These are phyloP conservation scores for Mycena maculata DNA, from an alignment of 768 basidiomycete species.

Conservation along the genomic window DNA sequence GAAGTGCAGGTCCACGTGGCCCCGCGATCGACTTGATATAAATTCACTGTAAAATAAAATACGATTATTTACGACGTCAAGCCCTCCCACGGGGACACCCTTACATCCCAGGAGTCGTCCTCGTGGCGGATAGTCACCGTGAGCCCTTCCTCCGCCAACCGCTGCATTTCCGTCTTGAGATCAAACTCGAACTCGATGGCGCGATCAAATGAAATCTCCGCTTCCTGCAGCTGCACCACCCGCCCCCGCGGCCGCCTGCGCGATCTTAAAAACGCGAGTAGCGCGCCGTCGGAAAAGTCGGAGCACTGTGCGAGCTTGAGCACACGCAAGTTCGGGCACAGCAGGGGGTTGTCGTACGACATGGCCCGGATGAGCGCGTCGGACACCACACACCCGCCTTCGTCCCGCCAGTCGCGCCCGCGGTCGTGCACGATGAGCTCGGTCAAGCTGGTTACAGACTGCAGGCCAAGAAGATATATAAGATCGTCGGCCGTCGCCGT, in stretches of 20 bases:
- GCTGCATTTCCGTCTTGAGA: slow-evolving; percentile 7
- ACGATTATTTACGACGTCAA: neutral
- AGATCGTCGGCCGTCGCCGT: neutral
- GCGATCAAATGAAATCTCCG: slow-evolving; percentile 22
- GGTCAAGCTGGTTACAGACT: slow-evolving; percentile 3
- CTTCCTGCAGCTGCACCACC: neutral
- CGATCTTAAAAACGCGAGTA: slow-evolving; percentile 12
- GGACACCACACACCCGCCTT: slow-evolving; percentile 10
- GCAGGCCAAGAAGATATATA: slow-evolving; percentile 17
- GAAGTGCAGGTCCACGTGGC: neutral
- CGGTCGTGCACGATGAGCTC: slow-evolving; percentile 17
- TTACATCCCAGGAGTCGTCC: slow-evolving; percentile 30
- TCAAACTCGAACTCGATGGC: slow-evolving; percentile 14
- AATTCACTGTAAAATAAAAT: too few relatives aligned
- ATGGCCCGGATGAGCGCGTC: slow-evolving; percentile 15
- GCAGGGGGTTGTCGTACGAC: neutral
- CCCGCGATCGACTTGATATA: too few relatives aligned
- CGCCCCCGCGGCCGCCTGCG: slow-evolving; percentile 5
- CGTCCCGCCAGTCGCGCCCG: slow-evolving; percentile 18
- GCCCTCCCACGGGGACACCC: slow-evolving; percentile 30
- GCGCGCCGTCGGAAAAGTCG: slow-evolving; percentile 12
- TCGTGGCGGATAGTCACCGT: slow-evolving; percentile 7
- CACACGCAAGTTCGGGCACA: slow-evolving; percentile 18
- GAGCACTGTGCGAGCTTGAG: slow-evolving; percentile 17
- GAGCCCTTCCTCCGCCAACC: slow-evolving; percentile 15